These are phyloP conservation scores for Verticillium dahliae DNA, from an alignment of 2,329 filamentous ascomycete genomes.

Conservation along the genomic window DNA sequence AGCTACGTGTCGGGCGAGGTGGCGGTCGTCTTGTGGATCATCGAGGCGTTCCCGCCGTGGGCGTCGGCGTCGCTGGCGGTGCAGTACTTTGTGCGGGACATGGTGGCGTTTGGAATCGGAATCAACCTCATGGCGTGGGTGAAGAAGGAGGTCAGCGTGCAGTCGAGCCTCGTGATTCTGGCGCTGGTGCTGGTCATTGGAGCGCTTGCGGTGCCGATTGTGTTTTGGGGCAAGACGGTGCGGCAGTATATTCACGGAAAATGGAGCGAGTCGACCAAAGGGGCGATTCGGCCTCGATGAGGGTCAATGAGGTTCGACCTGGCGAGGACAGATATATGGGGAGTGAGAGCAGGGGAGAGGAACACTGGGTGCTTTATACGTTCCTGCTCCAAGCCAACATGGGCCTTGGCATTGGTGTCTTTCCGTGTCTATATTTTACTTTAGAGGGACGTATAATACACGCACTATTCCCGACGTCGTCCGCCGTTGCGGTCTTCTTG, in stretches of 20 bases:
- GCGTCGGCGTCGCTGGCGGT: constrained; percentile 12
- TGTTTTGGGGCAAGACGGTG: constrained; percentile 18
- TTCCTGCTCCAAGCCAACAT: no score
- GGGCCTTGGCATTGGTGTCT: no score
- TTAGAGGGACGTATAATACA: no score
- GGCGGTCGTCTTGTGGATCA: constrained; percentile 18
- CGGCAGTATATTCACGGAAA: constrained; percentile 16
- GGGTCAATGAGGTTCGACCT: no score
- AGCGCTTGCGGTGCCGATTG: constrained; percentile 14
- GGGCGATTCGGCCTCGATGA: constrained; percentile 16
- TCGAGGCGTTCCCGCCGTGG: constrained; percentile 19
- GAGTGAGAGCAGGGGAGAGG: no score
- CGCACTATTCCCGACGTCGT: no score
- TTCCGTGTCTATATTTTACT: no score
- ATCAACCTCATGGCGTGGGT: constrained; percentile 1
- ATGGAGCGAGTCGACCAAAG: constrained; percentile 15
- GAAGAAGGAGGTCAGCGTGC: neutral
- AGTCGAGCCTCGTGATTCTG: neutral
- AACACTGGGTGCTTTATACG: no score
- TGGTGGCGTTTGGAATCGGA: neutral
- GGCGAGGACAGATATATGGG: no score
- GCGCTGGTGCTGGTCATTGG: constrained; percentile 11
- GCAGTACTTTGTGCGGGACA: neutral
- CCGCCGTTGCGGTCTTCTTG: no score
- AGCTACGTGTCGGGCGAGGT: constrained; percentile 13